A percentile compares a stretch with the other conserved stretches of the same genome.
Evolutionary conservation across 1,139 yeast genomes (phyloP).

Genomic region (Nakaseomyces uthaithaninus): DNA sequence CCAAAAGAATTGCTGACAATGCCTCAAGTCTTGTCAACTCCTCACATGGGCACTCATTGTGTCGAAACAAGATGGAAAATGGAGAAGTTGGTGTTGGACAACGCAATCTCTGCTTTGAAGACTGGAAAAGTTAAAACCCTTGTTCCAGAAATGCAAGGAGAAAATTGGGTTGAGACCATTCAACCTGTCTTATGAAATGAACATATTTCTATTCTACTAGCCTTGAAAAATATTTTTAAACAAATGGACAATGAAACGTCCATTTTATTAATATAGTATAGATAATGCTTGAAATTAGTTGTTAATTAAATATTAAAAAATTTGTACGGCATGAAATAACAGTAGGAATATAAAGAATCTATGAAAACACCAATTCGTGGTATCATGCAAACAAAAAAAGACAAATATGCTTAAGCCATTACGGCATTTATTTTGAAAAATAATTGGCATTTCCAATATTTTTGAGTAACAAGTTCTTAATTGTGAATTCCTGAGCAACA

Average conservation of each 20-base stretch:
- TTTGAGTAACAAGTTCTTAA: constrained; percentile 31
- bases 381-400: no score
- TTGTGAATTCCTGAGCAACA: constrained; percentile 34
- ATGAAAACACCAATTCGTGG: no score
- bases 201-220: no score
- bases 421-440: background rate
- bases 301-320: no score
- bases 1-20: constrained; percentile 46
- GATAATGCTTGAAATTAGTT: no score
- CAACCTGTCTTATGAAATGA: constrained; percentile 8
- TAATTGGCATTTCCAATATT: constrained; percentile 12
- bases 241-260: no score
- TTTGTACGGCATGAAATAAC: no score
- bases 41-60: constrained; percentile 80
- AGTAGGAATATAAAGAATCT: no score
- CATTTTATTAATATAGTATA: no score
- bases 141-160: constrained; percentile 54
- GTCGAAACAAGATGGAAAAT: constrained; percentile 46
- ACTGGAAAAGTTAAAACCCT: constrained; percentile 57
- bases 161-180: constrained; percentile 21
- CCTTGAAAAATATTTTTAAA: no score
- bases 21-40: constrained; percentile 55
- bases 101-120: constrained; percentile 34
- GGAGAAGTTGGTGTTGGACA: constrained; percentile 46
- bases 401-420: no score